Conservation (phyloP, 768 basidiomycete species). For the Exidia glandulosa region DNA sequence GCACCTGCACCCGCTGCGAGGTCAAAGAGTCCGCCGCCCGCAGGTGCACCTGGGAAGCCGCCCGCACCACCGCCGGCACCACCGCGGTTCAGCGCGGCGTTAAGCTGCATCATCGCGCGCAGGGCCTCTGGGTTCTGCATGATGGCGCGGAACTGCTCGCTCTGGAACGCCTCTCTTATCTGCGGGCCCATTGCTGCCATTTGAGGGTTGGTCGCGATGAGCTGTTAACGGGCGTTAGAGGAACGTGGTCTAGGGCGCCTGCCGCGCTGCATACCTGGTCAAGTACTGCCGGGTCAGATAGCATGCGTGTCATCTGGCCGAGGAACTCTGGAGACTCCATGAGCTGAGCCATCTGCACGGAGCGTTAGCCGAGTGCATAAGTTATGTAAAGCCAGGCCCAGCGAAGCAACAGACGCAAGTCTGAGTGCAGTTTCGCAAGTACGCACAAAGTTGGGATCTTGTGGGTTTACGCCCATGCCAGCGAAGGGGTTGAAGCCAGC, state of each 20-base stretch:
- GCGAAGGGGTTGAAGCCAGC: slow-evolving; percentile 88
- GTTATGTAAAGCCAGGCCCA: not conserved
- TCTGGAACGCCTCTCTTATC: slow-evolving; percentile 67
- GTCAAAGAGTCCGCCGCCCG: slow-evolving; percentile 7
- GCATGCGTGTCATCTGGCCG: slow-evolving; percentile 75
- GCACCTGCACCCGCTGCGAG: slow-evolving; percentile 13
- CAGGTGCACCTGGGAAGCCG: slow-evolving; percentile 11
- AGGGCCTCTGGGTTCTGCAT: slow-evolving; percentile 75
- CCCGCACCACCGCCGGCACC: slow-evolving; percentile 23
- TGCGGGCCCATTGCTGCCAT: slow-evolving; percentile 67
- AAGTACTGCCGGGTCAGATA: slow-evolving; percentile 81
- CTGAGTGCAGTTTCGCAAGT: slow-evolving; percentile 27
- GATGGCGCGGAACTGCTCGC: slow-evolving; percentile 62
- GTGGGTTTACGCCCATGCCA: slow-evolving; percentile 80
- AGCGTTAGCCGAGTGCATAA: not conserved
- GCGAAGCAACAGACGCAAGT: too few species aligned
- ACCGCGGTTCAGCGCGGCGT: slow-evolving; percentile 33
- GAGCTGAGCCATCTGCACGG: slow-evolving; percentile 63
- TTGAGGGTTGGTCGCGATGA: slow-evolving; percentile 75
- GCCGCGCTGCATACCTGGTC: slow-evolving; percentile 39
- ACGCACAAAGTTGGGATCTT: slow-evolving; percentile 96
- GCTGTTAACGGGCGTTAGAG: slow-evolving; percentile 10
- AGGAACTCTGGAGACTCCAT: slow-evolving; percentile 77
- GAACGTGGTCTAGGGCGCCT: not conserved
- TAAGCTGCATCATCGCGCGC: slow-evolving; percentile 68